Evolutionary conservation across 169 alveolate species (phyloP), one percentile per base, ranked within the genome.

Genomic region (Condylostoma magnum): DNA sequence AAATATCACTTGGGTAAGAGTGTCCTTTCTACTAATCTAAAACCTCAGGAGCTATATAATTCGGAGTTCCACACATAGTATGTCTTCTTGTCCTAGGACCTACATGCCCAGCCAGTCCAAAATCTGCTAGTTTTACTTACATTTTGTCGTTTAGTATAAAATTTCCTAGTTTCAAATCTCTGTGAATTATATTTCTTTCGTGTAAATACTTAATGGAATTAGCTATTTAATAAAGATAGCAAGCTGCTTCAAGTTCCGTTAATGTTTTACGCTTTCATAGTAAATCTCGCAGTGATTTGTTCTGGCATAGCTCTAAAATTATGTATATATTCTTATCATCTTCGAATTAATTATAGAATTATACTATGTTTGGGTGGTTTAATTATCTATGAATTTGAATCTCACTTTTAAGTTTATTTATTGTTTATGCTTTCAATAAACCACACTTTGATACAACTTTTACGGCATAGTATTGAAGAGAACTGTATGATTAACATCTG

Each of bases 21-120:
- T 88, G 91, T 6, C 90, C 90, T 5, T 30, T 10, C 38, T 50
- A 82, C 33, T 87, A 82, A n/a, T 82, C 95, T n/a, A 90, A 68
- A 2, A 90, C 79, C 66, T 90, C 96, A 3, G 96, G 93, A 4
- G 94, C 93, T 0, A 90, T 86, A 69, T 90, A 90, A 58, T 90
- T 90, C 15, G 96, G 96, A 3, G 94, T 90, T 41, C 96, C 96
- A 57, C 96, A 90, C 12, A 90, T 84, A n/a, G 96, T 87, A n/a
- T n/a, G n/a, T n/a, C n/a, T n/a, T 37, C 90, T 65, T 79, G 83
- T 82, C 33, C 82, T 79, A 58, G 87, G 93, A 0, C 91, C 96
- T 43, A 90, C 58, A 71, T 87, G 79, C 5, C 94, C 78, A 2
- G 94, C 94, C 20, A 87, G 65, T 22, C 96, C 96, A 69, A 90